Evolutionary conservation across 1,284 basidiomycete species (phyloP), one percentile per base, ranked within the genome.

Genomic region (Termitomyces sp.): DNA sequence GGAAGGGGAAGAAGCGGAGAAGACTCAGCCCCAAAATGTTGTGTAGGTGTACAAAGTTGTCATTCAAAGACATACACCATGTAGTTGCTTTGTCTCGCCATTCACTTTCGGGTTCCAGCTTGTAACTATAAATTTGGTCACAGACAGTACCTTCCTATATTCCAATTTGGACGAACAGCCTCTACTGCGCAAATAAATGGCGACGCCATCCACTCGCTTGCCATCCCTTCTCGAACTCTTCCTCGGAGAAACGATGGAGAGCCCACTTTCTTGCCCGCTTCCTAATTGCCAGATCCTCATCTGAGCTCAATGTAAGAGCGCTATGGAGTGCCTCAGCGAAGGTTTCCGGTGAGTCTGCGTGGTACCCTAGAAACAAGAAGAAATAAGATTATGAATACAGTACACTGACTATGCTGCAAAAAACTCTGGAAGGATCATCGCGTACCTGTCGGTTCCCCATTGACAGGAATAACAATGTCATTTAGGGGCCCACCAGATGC

Each of bases 401-500:
- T 17, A 4, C 13, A 10, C 13, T n/a, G 13, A 24, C 24, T n/a
- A 36, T 24, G 15, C 10, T 3, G 31, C 28, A 33, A 42, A 28
- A 24, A 17, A n/a, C 31, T 6, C 4, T 30, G 26, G 33, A 60
- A 42, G 38, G 26, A 34, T 38, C 21, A 12, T 19, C 42, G 65
- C 72, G 53, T 60, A 85, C 88, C 90, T 50, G 92, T 94, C 7
- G 73, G 75, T 63, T 84, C 68, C 10, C 82, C 84, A 19, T 88
- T 72, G 65, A 83, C 83, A 0, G 91, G 90, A 1, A 94, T 84
- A 33, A 97, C 86, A 56, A 99, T 98, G 68, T 99, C 96, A 51
- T 87, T 78, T 31, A 95, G 68, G 0, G 96, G 97, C 0, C 97
- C 96, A 0, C 92, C 96, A 0, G 94, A 97, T 0, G 90, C 91